Conservation (phyloP, 495 filamentous ascomycete species). For the Aspergillus egyptiacus region DNA sequence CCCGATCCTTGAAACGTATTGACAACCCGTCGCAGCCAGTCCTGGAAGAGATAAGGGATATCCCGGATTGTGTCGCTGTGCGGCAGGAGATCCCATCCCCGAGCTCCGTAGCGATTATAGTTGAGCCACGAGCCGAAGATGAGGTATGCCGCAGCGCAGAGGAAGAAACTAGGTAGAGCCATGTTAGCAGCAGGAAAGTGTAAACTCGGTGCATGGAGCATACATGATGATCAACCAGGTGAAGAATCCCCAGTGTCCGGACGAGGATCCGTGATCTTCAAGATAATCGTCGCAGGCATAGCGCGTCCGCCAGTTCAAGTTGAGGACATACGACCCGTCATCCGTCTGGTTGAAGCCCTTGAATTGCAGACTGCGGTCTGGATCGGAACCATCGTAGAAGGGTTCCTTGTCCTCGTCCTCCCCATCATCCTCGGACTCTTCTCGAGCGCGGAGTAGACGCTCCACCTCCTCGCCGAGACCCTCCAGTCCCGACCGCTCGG, state of each 20-base stretch:
- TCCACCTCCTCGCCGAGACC: conserved; percentile 38
- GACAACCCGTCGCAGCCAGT: conserved; percentile 73
- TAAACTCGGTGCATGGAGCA: conserved; percentile 32
- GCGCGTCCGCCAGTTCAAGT: conserved; percentile 77
- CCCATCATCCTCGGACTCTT: conserved; percentile 28
- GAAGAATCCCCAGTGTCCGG: conserved; percentile 79
- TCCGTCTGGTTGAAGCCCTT: conserved; percentile 56
- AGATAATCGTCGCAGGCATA: conserved; percentile 66
- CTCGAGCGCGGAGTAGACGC: not conserved
- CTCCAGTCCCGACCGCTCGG: conserved; percentile 61
- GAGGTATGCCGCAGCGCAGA: conserved; percentile 80
- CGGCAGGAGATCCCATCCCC: conserved; percentile 92
- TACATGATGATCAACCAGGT: conserved; percentile 96
- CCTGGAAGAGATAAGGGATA: conserved; percentile 83
- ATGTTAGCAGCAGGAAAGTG: conserved; percentile 2
- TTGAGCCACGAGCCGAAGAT: conserved; percentile 99
- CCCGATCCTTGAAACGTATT: conserved; percentile 75
- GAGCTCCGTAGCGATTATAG: conserved; percentile 91
- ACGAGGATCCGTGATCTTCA: conserved; percentile 38
- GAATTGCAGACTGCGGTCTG: conserved; percentile 60
- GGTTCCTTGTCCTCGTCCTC: conserved; percentile 24
- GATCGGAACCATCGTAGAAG: conserved; percentile 26
- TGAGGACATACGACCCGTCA: conserved; percentile 50
- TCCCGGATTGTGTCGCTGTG: conserved; percentile 91
- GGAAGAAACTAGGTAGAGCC: conserved; percentile 72